These are phyloP conservation scores for Dactylellina cionopaga DNA, from an alignment of 2,329 filamentous ascomycete species.

Conservation along the genomic window DNA sequence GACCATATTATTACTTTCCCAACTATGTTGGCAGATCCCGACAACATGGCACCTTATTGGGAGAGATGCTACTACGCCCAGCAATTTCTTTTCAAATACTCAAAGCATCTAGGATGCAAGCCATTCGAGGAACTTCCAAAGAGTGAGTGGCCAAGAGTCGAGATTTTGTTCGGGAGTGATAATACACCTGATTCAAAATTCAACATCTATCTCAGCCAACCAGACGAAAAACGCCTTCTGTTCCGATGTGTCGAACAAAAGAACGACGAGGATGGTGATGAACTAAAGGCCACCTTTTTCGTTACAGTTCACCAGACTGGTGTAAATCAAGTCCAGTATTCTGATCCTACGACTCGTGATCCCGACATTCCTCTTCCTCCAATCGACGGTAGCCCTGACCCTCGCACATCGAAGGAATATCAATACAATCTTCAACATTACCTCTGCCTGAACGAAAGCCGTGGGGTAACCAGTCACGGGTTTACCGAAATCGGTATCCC, in stretches of 20 bases:
- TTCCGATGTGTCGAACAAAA: constrained; percentile 49
- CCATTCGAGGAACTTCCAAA: constrained; percentile 29
- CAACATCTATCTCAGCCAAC: constrained; percentile 43
- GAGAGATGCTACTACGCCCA: constrained; percentile 43
- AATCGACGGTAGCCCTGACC: constrained; percentile 32
- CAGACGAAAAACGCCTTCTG: constrained; percentile 36
- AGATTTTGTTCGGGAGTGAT: constrained; percentile 42
- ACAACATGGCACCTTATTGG: constrained; percentile 44
- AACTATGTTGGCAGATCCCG: constrained; percentile 21
- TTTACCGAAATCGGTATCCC: constrained; percentile 42
- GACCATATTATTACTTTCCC: constrained; percentile 46
- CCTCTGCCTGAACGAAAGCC: constrained; percentile 39
- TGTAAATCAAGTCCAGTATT: constrained; percentile 46
- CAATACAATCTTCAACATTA: constrained; percentile 44
- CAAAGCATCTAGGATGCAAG: constrained; percentile 22
- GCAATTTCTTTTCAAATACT: constrained; percentile 31
- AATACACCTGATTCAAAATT: constrained; percentile 15
- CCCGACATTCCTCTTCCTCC: constrained; percentile 22
- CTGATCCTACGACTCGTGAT: constrained; percentile 33
- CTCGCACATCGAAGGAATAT: constrained; percentile 30
- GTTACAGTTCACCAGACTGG: constrained; percentile 48
- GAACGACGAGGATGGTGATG: constrained; percentile 12
- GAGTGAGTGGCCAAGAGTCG: constrained; percentile 36
- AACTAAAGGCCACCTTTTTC: constrained; percentile 41
- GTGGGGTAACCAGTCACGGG: constrained; percentile 14